Evolutionary conservation across 1,284 basidiomycete species (phyloP), one percentile per base, ranked within the genome.

Genomic region (Sporisorium graminicola): DNA sequence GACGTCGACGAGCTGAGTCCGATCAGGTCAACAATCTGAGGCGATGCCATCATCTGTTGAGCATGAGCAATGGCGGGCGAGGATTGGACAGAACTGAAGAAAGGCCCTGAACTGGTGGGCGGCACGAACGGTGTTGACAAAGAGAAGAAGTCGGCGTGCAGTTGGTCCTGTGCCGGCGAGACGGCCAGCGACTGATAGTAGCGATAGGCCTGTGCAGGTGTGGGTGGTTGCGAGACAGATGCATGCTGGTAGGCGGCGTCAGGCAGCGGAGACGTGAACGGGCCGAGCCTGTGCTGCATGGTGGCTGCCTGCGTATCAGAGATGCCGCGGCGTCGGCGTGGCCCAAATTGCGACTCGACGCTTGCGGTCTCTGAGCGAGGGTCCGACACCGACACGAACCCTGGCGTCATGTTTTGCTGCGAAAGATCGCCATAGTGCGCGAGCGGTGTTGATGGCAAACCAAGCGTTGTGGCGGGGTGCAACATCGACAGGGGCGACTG

Each of bases 221-320:
- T 74, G n/a, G 63, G 66, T 29, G 66, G 72, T 44, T 74, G 72
- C 10, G 72, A 74, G 27, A 69, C 72, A 13, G 63, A 66, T n/a
- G 65, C 62, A 7, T 69, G 58, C 29, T 65, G 72, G 27, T 51
- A 69, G 7, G 66, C 49, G 0, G 64, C 24, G 8, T 62, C 51
- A 8, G 60, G 57, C 0, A 67, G 20, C 8, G 53, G 57, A 1
- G 65, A 67, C 10, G 64, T 57, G 12, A 71, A 46, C 13, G 69
- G 54, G 9, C 63, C 69, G 1, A 65, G n/a, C 12, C 63, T 31
- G 13, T 61, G 54, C 44, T 62, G 58, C 54, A 71, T 43, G 16
- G n/a, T 31, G 27, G 58, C 46, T n/a, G 70, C 58, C 22, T 54
- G 59, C 6, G 67, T 70, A n/a, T 65, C 61, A 3, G 66, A 70